Evolutionary conservation across 805 yeast species (phyloP).

Genomic region (Starmerella potacharoeniae): DNA sequence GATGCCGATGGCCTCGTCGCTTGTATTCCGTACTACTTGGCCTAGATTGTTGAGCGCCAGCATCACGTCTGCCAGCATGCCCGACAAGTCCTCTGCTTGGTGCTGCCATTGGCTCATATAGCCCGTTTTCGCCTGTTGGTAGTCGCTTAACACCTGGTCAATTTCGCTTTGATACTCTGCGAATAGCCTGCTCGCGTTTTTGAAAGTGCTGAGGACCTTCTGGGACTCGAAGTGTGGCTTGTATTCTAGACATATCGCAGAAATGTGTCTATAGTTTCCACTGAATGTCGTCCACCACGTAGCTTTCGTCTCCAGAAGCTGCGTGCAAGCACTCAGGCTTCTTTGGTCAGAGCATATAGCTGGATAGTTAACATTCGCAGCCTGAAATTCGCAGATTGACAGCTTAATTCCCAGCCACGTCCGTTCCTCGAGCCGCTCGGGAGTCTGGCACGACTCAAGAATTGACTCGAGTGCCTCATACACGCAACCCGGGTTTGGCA

Average conservation of each 20-base stretch:
- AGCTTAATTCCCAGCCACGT: slow-evolving; percentile 23
- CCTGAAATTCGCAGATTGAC: slow-evolving; percentile 27
- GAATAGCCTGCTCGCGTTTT: slow-evolving; percentile 8
- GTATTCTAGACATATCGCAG: slow-evolving; percentile 36
- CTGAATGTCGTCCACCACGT: slow-evolving; percentile 69
- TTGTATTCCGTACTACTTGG: background rate
- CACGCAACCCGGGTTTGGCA: slow-evolving; percentile 23
- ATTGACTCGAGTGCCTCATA: slow-evolving; percentile 22
- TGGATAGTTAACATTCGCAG: slow-evolving; percentile 25
- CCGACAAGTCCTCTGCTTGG: background rate
- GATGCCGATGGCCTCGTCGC: background rate
- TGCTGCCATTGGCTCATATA: background rate
- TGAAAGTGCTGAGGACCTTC: slow-evolving; percentile 6
- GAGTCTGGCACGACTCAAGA: slow-evolving; percentile 22
- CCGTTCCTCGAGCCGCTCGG: slow-evolving; percentile 17
- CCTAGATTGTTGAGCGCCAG: background rate
- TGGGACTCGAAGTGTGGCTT: slow-evolving; percentile 19
- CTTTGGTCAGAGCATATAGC: slow-evolving; percentile 13
- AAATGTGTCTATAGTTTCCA: slow-evolving; percentile 48
- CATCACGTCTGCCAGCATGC: background rate
- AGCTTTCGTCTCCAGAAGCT: slow-evolving; percentile 22
- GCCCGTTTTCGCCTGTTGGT: background rate
- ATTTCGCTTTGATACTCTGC: slow-evolving; percentile 3
- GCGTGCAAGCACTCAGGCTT: slow-evolving; percentile 19
- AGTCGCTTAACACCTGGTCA: background rate